Base-by-base conservation (phyloP, 805 yeast species). In the Kodamaea sagamina region DNA sequence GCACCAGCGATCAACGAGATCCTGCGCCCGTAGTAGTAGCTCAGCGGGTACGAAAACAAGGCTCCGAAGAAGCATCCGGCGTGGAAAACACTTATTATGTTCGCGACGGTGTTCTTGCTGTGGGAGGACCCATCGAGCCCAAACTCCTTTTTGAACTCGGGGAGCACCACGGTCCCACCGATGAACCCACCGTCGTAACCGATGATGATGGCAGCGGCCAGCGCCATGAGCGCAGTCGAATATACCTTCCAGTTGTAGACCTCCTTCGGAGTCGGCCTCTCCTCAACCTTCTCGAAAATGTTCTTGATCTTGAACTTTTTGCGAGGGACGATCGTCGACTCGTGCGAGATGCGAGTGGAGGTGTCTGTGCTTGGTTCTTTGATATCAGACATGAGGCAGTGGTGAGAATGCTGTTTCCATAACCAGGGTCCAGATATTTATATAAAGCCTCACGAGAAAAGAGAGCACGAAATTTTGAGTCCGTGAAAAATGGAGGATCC, bases 171-270 rank as follows among this genome's bases (percentile, higher is more conserved):
- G 3, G 71, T 64, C 6, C 72, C 72, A 6, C 73, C 73, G 35
- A 68, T 68, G 38, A 65, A 67, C 3, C 70, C 72, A 5, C 70
- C 66, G 43, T 68, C 73, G 43, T 68, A 68, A 6, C 73, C 73
- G 37, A 67, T 65, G 38, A 68, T 64, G 40, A 67, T 63, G 27
- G 72, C 70, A 3, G 71, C 72, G 7, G 67, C 62, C 6, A 68
- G 60, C 2, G 71, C 67, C 51, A 63, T 58, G 26, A 66, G 42
- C 4, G 71, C 68, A 10, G 72, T 67, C 31, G 56, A 53, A 47
- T 65, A 65, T 26, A 63, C 52, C 38, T 65, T 47, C 50, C 49
- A 54, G 50, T 68, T 67, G 51, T 68, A 68, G 2, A 68, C 70
- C 46, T 61, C 59, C 2, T 59, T 52, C 8, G 72, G 72, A 2